phyloP scores from a whole-genome alignment of 805 yeast species.

The Ogataea neopini region DNA sequence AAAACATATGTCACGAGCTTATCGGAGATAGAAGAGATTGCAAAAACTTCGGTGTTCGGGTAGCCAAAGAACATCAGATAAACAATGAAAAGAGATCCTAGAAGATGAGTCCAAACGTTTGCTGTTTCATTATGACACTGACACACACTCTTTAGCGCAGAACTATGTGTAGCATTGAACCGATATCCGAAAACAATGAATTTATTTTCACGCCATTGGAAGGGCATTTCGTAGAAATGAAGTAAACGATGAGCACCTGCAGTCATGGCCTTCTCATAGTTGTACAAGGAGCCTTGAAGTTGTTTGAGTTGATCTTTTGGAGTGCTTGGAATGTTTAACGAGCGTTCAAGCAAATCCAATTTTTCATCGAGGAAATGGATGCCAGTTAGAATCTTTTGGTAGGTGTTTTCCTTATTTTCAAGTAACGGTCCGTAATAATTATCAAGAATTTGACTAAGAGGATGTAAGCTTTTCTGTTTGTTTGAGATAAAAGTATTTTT shows the following conservation, averaged over 20 bases:
- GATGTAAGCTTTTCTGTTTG: slow-evolving; percentile 30
- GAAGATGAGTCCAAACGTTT: slow-evolving; percentile 90
- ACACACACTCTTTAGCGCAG: slow-evolving; percentile 62
- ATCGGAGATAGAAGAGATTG: slow-evolving; percentile 40
- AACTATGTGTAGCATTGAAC: slow-evolving; percentile 63
- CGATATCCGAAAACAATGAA: slow-evolving; percentile 84
- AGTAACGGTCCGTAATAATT: slow-evolving; percentile 30
- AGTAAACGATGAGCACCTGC: slow-evolving; percentile 50
- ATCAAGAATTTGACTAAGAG: slow-evolving; percentile 32
- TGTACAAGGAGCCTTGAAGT: slow-evolving; percentile 41
- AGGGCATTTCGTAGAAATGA: slow-evolving; percentile 85
- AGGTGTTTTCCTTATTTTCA: slow-evolving; percentile 19
- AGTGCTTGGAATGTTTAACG: slow-evolving; percentile 32
- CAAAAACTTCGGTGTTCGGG: slow-evolving; percentile 59
- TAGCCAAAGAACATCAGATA: slow-evolving; percentile 60
- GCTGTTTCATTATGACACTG: slow-evolving; percentile 81
- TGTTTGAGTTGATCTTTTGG: slow-evolving; percentile 31
- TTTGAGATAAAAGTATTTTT: slow-evolving; percentile 26
- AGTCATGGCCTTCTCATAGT: slow-evolving; percentile 47
- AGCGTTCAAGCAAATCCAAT: slow-evolving; percentile 39
- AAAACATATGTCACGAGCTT: slow-evolving; percentile 62
- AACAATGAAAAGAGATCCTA: slow-evolving; percentile 62
- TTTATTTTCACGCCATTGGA: slow-evolving; percentile 91
- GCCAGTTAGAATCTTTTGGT: slow-evolving; percentile 37
- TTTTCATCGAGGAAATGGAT: slow-evolving; percentile 42